phyloP scores from a whole-genome alignment of 192 early-diverging fungal species.

The Mortierella alpina region DNA sequence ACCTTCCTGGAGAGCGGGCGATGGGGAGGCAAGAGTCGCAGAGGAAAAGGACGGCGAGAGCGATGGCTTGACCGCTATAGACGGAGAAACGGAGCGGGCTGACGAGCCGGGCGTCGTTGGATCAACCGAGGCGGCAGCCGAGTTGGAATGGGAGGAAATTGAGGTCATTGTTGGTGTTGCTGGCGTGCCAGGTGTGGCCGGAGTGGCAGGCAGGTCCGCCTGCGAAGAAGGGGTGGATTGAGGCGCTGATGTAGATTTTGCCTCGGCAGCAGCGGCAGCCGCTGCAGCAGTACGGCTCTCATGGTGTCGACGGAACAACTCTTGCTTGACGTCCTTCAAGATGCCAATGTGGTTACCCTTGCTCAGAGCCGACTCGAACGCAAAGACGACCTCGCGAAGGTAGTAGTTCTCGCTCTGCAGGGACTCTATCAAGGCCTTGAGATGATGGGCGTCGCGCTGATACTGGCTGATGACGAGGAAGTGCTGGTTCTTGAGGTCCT shows the following conservation, averaged over 20 bases:
- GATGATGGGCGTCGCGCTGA: conserved; percentile 49
- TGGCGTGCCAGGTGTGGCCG: neutral
- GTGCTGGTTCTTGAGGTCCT: conserved; percentile 70
- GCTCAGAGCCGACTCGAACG: conserved; percentile 55
- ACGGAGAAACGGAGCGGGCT: neutral
- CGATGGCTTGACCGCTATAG: neutral
- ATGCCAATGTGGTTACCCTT: conserved; percentile 34
- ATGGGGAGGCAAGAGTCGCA: no score
- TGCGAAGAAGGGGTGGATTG: neutral
- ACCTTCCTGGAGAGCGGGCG: no score
- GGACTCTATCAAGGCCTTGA: conserved; percentile 40
- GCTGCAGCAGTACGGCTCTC: conserved; percentile 12
- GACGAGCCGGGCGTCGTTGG: conserved; percentile 1
- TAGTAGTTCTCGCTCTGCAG: conserved; percentile 59
- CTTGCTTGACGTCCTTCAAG: conserved; percentile 42
- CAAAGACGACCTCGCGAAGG: conserved; percentile 57
- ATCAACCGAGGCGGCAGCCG: neutral
- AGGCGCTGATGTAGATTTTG: neutral
- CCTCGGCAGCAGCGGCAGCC: neutral
- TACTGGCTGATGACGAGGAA: conserved; percentile 50
- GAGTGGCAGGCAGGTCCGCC: neutral
- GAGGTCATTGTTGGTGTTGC: neutral
- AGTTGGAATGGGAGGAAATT: no score
- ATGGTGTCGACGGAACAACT: conserved; percentile 41
- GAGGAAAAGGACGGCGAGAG: neutral